These are phyloP conservation scores for Taxillus chinensis DNA, from an alignment of 164 flowering plant genomes.

Conservation along the genomic window DNA sequence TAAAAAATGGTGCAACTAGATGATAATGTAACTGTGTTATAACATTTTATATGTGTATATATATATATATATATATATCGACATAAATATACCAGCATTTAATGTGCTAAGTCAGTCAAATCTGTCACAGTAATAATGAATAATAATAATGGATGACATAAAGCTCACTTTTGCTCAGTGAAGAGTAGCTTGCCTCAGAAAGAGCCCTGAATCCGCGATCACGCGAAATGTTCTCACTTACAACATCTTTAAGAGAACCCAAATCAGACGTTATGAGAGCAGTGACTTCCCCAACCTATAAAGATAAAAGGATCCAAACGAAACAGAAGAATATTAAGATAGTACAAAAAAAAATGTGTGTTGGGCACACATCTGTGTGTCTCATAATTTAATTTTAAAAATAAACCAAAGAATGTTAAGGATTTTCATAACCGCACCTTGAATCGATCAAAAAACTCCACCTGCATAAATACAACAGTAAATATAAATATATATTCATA, in stretches of 20 bases:
- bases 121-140: not conserved
- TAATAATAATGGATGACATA: conserved; percentile 17
- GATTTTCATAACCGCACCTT: conserved; percentile 43
- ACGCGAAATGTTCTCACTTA: conserved; percentile 85
- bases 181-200: conserved; percentile 95
- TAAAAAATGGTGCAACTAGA: too few relatives aligned
- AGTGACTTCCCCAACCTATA: conserved; percentile 86
- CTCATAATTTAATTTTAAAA: too few relatives aligned
- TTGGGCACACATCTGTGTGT: too few relatives aligned
- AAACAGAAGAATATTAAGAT: not conserved
- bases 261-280: conserved; percentile 87
- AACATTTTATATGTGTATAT: too few relatives aligned
- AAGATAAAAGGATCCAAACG: not conserved
- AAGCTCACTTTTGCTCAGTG: conserved; percentile 54
- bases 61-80: too few relatives aligned
- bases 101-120: not conserved
- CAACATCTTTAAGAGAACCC: conserved; percentile 73
- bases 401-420: not conserved
- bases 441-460: conserved; percentile 83
- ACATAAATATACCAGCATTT: too few relatives aligned
- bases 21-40: too few relatives aligned
- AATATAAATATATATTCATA: conserved; percentile 2
- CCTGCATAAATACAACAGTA: conserved; percentile 38
- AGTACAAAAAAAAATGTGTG: not conserved
- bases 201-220: conserved; percentile 97